Evolutionary conservation across 352 stramenopile genomes (phyloP), one percentile per base, ranked within the genome.

Genomic region (Thalassiosira ordinaria): DNA sequence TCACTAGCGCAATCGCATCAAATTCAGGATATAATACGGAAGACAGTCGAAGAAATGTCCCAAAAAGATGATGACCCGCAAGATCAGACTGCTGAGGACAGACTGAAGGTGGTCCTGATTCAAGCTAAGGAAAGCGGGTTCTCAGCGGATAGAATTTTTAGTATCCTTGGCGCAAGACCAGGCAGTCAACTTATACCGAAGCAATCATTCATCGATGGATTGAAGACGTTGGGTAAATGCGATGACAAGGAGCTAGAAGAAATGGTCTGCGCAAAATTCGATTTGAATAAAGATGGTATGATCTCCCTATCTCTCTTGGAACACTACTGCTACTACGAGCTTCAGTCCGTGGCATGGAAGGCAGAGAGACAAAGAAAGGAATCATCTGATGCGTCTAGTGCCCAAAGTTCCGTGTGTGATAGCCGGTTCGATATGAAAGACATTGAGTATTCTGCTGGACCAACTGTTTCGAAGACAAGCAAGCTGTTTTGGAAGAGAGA

Each of bases 401-500:
- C n/a, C 1, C 14, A 46, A 6, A 53, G 27, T 11, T 7, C 46
- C 27, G 57, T 74, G 24, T 47, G 70, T 24, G 71, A 67, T 52
- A 13, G 13, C 11, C 64, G 69, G 31, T 71, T 77, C 41, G 49
- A 77, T 29, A 44, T 79, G 27, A 73, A 77, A 68, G 37, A 76
- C 13, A 71, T 74, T 18, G 0, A 46, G 1, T 74, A 81, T 63
- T n/a, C 63, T 31, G 37, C 27, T n/a, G 74, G 80, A 27, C 39
- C 56, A 29, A 68, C 69, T 39, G 29, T 70, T 13, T 41, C 59
- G 55, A 55, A 37, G 20, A 73, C 67, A 22, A 72, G 53, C 1
- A 84, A 87, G 49, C 29, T 84, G 6, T 84, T 87, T 71, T 87
- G 80, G 80, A 74, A 78, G 13, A 60, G 57, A n/a, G 70, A 73